Evolutionary conservation across 1,284 basidiomycete species (phyloP).

Genomic region (Serendipita sp.): DNA sequence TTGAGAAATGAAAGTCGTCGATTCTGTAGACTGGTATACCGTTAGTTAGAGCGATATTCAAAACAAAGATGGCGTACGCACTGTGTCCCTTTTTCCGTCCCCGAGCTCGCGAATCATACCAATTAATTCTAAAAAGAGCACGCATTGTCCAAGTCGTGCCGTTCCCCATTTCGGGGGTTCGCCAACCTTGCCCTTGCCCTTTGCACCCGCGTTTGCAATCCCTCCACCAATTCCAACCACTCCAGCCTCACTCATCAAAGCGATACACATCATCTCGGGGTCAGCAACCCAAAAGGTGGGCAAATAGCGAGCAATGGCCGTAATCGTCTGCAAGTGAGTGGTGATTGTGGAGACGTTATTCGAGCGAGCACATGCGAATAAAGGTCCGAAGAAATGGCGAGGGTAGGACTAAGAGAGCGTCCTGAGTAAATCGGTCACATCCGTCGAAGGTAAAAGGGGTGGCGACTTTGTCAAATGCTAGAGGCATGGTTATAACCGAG

Average conservation of each 20-base stretch:
- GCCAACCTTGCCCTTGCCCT: conserved; percentile 20
- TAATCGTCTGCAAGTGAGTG: conserved; percentile 42
- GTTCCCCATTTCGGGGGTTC: conserved; percentile 26
- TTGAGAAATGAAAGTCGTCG: conserved; percentile 22
- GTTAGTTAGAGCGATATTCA: background rate
- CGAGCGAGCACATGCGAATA: conserved; percentile 56
- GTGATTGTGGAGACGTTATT: conserved; percentile 41
- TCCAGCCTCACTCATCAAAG: conserved; percentile 39
- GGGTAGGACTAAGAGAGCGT: conserved; percentile 40
- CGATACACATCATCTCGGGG: conserved; percentile 63
- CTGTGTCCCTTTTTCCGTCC: conserved; percentile 25
- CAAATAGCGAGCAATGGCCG: conserved; percentile 36
- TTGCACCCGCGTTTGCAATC: conserved; percentile 16
- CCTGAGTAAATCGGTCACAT: conserved; percentile 36
- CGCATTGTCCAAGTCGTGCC: conserved; percentile 49
- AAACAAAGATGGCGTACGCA: conserved; percentile 21
- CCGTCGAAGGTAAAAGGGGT: background rate
- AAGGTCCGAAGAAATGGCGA: conserved; percentile 57
- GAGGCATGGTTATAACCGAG: background rate
- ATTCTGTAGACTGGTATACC: conserved; percentile 16
- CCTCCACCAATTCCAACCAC: conserved; percentile 17
- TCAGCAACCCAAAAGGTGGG: conserved; percentile 56
- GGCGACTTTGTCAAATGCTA: background rate
- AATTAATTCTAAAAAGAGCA: conserved; percentile 51
- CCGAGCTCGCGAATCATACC: conserved; percentile 32